Conservation (phyloP, 1,284 basidiomycete genomes). For the Kalmanozyma brasiliensis region DNA sequence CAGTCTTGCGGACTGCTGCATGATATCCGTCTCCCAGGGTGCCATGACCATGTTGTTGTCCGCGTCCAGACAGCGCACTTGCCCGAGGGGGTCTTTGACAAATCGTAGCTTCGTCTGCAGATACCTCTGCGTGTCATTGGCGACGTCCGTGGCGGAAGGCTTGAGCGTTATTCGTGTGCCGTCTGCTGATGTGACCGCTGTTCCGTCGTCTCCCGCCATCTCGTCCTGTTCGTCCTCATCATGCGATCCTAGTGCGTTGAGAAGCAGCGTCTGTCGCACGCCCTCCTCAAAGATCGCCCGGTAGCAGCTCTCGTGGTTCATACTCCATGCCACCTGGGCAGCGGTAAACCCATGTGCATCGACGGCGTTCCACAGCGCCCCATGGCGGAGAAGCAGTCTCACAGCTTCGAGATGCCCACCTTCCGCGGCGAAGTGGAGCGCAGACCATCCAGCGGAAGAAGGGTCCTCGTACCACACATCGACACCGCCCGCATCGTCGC, state of each 20-base stretch:
- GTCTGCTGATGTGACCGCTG: slow-evolving; percentile 7
- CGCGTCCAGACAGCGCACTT: slow-evolving; percentile 80
- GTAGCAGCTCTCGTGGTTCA: slow-evolving; percentile 57
- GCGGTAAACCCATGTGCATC: slow-evolving; percentile 61
- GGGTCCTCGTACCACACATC: slow-evolving; percentile 89
- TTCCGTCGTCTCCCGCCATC: slow-evolving; percentile 23
- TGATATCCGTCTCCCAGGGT: slow-evolving; percentile 70
- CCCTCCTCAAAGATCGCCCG: slow-evolving; percentile 68
- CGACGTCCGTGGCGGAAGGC: slow-evolving; percentile 43
- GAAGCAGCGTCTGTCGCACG: slow-evolving; percentile 57
- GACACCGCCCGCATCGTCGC: slow-evolving; percentile 14
- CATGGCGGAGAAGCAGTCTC: slow-evolving; percentile 78
- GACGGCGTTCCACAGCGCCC: slow-evolving; percentile 88
- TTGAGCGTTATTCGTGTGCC: slow-evolving; percentile 70
- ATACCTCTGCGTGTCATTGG: slow-evolving; percentile 77
- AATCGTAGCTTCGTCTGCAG: slow-evolving; percentile 79
- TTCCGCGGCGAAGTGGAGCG: slow-evolving; percentile 89
- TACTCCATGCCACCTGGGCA: slow-evolving; percentile 61
- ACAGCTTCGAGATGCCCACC: slow-evolving; percentile 76
- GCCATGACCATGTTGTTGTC: slow-evolving; percentile 77
- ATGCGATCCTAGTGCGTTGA: slow-evolving; percentile 33
- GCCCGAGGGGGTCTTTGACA: slow-evolving; percentile 74
- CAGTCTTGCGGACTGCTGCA: slow-evolving; percentile 52
- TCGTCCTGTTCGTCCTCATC: slow-evolving; percentile 7
- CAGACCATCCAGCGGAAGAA: slow-evolving; percentile 74